These are phyloP conservation scores for Alternaria angustiovoidea DNA, from an alignment of 2,329 filamentous ascomycete species.

Conservation along the genomic window DNA sequence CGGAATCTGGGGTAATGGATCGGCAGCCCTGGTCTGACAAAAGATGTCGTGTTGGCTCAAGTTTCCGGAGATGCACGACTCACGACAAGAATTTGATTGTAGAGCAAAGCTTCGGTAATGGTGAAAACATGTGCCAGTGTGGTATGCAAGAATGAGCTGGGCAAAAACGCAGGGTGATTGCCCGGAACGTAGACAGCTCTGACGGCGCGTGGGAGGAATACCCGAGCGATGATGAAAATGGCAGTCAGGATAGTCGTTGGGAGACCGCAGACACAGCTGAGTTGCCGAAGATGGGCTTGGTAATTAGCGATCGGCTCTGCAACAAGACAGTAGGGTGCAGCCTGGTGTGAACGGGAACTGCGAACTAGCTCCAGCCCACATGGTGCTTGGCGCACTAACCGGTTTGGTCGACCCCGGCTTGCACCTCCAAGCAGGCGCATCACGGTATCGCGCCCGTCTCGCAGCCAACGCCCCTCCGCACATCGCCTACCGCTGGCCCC, in stretches of 20 bases:
- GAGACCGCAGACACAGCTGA: neutral
- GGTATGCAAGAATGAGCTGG: neutral
- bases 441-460: slow-evolving; percentile 26
- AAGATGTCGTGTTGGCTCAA: neutral
- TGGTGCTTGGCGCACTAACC: slow-evolving; percentile 21
- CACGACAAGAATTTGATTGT: neutral
- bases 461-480: slow-evolving; percentile 29
- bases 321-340: neutral
- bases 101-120: neutral
- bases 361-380: slow-evolving; percentile 9
- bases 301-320: neutral
- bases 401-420: slow-evolving; percentile 2
- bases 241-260: neutral
- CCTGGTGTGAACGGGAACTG: slow-evolving; percentile 3
- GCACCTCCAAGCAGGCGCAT: slow-evolving; percentile 29
- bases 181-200: neutral
- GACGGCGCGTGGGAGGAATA: neutral
- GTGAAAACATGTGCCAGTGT: neutral
- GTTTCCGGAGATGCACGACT: neutral
- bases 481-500: slow-evolving; percentile 16
- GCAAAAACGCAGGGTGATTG: neutral
- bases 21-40: neutral
- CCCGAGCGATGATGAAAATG: neutral
- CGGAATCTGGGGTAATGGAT: slow-evolving; percentile 6
- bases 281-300: neutral